Conservation (phyloP, 2,329 filamentous ascomycete species). For the Claviceps maximensis region DNA sequence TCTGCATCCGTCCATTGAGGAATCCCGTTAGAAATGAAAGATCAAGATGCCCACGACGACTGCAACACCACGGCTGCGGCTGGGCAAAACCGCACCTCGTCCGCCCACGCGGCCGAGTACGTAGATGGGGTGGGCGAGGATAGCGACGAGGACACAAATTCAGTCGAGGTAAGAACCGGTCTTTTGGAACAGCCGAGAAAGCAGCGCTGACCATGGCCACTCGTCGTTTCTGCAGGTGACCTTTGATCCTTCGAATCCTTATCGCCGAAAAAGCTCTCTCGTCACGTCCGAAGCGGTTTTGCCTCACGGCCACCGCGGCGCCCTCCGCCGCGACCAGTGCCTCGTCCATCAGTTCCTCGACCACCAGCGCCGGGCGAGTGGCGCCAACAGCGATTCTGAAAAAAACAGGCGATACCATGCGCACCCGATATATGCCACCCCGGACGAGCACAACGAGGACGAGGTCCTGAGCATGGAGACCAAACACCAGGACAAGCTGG, state of each 20-base stretch:
- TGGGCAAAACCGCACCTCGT: slow-evolving; percentile 12
- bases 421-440: slow-evolving; percentile 15
- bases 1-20: background rate
- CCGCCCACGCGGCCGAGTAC: slow-evolving; percentile 9
- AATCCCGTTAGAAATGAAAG: slow-evolving; percentile 1
- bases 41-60: slow-evolving; percentile 11
- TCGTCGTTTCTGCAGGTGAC: slow-evolving; percentile 33
- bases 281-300: slow-evolving; percentile 34
- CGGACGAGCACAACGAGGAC: slow-evolving; percentile 6
- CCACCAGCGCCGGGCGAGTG: slow-evolving; percentile 30
- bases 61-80: slow-evolving; percentile 4
- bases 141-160: slow-evolving; percentile 33
- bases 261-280: slow-evolving; percentile 54
- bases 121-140: slow-evolving; percentile 10
- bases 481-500: slow-evolving; percentile 10
- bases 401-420: slow-evolving; percentile 16
- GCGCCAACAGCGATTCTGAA: slow-evolving; percentile 15
- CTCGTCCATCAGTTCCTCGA: slow-evolving; percentile 54
- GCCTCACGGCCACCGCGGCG: slow-evolving; percentile 16
- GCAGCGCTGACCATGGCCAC: background rate
- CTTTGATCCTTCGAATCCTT: slow-evolving; percentile 46
- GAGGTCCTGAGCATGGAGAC: slow-evolving; percentile 8
- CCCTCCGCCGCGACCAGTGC: slow-evolving; percentile 37
- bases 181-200: background rate
- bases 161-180: slow-evolving; percentile 33